phyloP scores from a whole-genome alignment of 2,329 filamentous ascomycete species.

The Emericellopsis cladophorae region DNA sequence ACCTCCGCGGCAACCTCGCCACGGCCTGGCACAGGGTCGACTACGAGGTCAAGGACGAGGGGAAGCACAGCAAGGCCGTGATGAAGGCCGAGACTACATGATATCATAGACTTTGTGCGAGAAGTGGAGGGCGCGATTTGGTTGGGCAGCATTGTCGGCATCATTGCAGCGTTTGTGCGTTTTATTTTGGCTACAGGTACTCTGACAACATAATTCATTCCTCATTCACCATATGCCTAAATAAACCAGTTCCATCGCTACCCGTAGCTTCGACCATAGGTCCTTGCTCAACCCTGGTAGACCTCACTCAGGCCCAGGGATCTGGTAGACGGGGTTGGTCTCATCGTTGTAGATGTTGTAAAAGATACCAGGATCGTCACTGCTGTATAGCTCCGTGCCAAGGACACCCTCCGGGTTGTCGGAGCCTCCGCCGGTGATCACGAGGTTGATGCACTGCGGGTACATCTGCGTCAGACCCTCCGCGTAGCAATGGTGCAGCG shows the following conservation, averaged over 20 bases:
- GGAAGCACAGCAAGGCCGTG: too few relatives aligned
- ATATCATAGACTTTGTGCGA: background rate
- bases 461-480: slow-evolving; percentile 29
- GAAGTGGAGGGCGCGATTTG: background rate
- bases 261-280: too few relatives aligned
- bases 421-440: slow-evolving; percentile 25
- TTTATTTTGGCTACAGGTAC: too few relatives aligned
- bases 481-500: slow-evolving; percentile 28
- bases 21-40: slow-evolving; percentile 31
- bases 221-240: too few relatives aligned
- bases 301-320: slow-evolving; percentile 7
- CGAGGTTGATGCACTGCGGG: slow-evolving; percentile 36
- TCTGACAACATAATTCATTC: too few relatives aligned
- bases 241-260: too few relatives aligned
- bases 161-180: too few relatives aligned
- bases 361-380: slow-evolving; percentile 25
- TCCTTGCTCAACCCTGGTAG: background rate
- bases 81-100: too few relatives aligned
- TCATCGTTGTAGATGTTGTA: slow-evolving; percentile 18
- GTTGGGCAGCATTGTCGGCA: background rate
- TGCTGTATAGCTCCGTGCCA: slow-evolving; percentile 25
- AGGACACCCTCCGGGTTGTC: slow-evolving; percentile 18
- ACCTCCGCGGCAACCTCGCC: slow-evolving; percentile 29
- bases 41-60: background rate
- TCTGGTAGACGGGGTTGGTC: slow-evolving; percentile 6